phyloP scores from a whole-genome alignment of 495 filamentous ascomycete species.

The Daldinia loculata region DNA sequence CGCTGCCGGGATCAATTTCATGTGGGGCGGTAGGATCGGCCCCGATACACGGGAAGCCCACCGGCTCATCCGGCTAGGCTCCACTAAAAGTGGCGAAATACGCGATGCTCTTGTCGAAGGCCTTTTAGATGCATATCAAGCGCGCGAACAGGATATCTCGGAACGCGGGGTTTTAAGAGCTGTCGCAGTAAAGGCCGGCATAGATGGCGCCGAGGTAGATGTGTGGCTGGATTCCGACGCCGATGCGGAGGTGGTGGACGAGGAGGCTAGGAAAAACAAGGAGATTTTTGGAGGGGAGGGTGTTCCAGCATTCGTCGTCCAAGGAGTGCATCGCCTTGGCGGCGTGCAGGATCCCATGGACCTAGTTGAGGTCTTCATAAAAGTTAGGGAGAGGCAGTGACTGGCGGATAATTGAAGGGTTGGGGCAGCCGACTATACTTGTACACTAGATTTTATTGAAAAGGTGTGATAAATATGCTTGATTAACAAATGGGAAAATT shows the following conservation, averaged over 20 bases:
- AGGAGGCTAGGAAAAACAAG: neutral
- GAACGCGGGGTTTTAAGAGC: neutral
- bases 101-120: conserved; percentile 32
- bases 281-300: neutral
- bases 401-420: neutral
- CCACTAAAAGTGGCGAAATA: conserved; percentile 60
- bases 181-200: neutral
- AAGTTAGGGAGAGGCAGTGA: neutral
- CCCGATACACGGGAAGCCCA: conserved; percentile 77
- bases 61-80: conserved; percentile 66
- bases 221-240: neutral
- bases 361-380: neutral
- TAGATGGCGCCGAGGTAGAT: neutral
- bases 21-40: conserved; percentile 76
- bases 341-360: neutral
- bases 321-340: neutral
- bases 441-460: neutral
- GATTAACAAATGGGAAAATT: no score
- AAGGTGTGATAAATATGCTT: no score
- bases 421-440: neutral
- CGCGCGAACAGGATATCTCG: neutral
- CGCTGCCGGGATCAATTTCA: conserved; percentile 75
- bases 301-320: neutral
- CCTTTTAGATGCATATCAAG: neutral
- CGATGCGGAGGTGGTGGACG: neutral